Evolutionary conservation across 176 grass and related monocot species (phyloP), one percentile per base, ranked within the genome.

Genomic region (Phyllostachys edulis): DNA sequence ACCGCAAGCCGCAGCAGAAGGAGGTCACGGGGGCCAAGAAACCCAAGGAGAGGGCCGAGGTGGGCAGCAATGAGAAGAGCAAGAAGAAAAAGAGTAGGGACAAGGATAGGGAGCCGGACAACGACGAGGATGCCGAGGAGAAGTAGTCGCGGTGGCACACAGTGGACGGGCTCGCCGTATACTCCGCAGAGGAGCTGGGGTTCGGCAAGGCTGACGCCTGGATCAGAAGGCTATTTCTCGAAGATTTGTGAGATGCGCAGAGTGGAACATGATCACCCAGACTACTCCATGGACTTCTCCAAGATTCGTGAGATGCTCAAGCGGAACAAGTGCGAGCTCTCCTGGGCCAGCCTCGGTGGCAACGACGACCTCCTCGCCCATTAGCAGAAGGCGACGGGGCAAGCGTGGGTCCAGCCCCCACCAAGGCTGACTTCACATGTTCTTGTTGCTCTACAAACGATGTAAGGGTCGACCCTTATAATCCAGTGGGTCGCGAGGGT

Each of bases 261-360:
- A n/a, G n/a, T n/a, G n/a, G n/a, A n/a, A n/a, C n/a, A n/a, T n/a
- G n/a, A n/a, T n/a, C n/a, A n/a, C n/a, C 92, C 92, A 13, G 92
- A 94, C 65, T 94, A 94, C 92, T 94, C 92, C 70, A 85, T 94
- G 92, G 90, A 94, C 59, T 94, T 94, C 87, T 89, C 92, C 89
- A 94, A 94, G 90, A 94, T 94, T 75, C 90, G 92, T 0, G 90
- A 94, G 90, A 94, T 87, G 89, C 87, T 84, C 78, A 94, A 92
- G 73, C 92, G 92, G 67, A 94, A 92, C 92, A 94, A 94, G 90
- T 84, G 85, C 50, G 92, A 94, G 81, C 87, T 94, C 62, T 92
- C 92, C 71, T 64, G 89, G 57, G 81, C 88, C 81, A 88, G 88
- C 77, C 79, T 91, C 73, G 85, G 89, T 49, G 88, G 85, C 62